Base-by-base conservation (phyloP, 2,329 filamentous ascomycete genomes). In the Ophiosphaerella korrae region DNA sequence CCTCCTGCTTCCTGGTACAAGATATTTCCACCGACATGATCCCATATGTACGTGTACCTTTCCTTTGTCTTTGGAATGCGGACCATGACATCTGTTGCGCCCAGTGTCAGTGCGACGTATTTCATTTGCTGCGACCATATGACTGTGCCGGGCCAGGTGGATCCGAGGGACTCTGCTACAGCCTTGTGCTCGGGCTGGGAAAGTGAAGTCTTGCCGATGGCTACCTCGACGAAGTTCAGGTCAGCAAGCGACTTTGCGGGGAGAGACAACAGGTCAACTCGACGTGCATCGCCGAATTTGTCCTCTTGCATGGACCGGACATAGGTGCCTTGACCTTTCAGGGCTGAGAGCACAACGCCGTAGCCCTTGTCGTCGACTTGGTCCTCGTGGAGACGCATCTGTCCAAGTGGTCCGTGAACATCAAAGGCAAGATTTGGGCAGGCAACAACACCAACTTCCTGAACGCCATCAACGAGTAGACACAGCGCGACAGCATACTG, bases 401-500 rank as follows among this genome's bases (percentile, higher is more conserved):
- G 41, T 9, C 57, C 52, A 3, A 66, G 47, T 6, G 52, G 47
- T 12, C 54, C 55, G 7, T 56, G 32, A 12, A 72, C 64, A 33
- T 73, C 64, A 8, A 78, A 71, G 7, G 77, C 75, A n/a, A 87
- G 71, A 57, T 87, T 87, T 8, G 85, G 85, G 65, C 82, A 86
- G 7, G 81, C 85, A 36, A 86, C 71, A 2, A 85, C 81, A n/a
- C 80, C 84, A 18, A 88, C 66, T 43, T 80, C 74, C 66, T 88
- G 82, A 39, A 71, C 62, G 3, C 84, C 84, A 45, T 85, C 75
- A 50, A 84, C 79, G 2, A 87, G 69, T 55, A 88, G 70, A 3
- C 82, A 80, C 16, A 87, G 72, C 52, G 82, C 83, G 3, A 88
- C 82, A 3, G 81, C 84, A 46, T 87, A 88, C 70, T 88, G 85